These are phyloP conservation scores for Trametes pubescens DNA, from an alignment of 1,284 basidiomycete genomes.

Conservation along the genomic window DNA sequence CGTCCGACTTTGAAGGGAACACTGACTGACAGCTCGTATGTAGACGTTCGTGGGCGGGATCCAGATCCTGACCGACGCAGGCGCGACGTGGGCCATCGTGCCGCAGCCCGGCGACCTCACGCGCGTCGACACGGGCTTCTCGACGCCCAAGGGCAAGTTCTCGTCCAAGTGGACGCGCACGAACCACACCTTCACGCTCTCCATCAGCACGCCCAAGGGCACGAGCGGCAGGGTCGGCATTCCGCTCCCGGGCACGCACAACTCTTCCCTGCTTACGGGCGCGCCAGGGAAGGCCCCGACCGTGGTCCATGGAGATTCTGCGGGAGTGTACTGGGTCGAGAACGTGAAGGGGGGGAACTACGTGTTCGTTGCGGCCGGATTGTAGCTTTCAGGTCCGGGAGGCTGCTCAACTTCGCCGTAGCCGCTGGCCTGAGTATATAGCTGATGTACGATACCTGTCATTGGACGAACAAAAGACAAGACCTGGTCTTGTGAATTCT, in stretches of 20 bases:
- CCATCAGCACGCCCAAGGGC: slow-evolving; percentile 25
- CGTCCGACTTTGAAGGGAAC: background rate
- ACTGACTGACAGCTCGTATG: background rate
- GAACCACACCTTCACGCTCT: slow-evolving; percentile 14
- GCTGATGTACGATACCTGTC: too few species aligned
- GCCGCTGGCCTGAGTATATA: too few species aligned
- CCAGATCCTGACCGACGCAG: slow-evolving; percentile 28
- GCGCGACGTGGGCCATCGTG: slow-evolving; percentile 26
- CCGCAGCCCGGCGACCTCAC: slow-evolving; percentile 28
- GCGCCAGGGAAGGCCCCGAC: background rate
- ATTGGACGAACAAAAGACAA: too few species aligned
- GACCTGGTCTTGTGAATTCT: too few species aligned
- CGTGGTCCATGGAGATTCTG: slow-evolving; percentile 14
- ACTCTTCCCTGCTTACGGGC: slow-evolving; percentile 9
- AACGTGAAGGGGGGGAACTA: slow-evolving; percentile 22
- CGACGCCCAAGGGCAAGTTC: slow-evolving; percentile 26
- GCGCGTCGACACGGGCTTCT: slow-evolving; percentile 28
- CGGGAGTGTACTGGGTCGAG: slow-evolving; percentile 24
- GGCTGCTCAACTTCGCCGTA: background rate
- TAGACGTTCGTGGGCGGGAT: slow-evolving; percentile 31
- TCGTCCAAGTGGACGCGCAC: slow-evolving; percentile 27
- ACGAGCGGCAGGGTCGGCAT: slow-evolving; percentile 25
- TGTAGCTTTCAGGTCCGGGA: background rate
- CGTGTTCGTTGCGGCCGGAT: slow-evolving; percentile 18
- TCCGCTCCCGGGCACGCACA: slow-evolving; percentile 19